phyloP scores from a whole-genome alignment of 495 filamentous ascomycete genomes.

The Diplogelasinospora grovesii region DNA sequence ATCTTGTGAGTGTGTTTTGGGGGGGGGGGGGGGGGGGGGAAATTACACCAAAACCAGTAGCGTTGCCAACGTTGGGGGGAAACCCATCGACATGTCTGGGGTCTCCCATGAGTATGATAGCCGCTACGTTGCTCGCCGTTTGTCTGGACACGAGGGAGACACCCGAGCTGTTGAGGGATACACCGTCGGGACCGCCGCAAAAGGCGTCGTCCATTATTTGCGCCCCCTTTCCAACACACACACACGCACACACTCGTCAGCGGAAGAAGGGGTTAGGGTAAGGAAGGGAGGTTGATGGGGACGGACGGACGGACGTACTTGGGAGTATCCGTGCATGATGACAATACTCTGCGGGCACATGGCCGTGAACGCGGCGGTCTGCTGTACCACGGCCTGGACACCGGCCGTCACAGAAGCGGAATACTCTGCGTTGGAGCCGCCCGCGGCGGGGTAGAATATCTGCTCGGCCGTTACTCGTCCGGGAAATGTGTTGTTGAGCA shows the following conservation, averaged over 20 bases:
- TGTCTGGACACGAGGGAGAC: slow-evolving; percentile 38
- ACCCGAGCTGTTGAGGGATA: slow-evolving; percentile 41
- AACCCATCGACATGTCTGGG: slow-evolving; percentile 46
- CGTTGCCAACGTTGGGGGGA: slow-evolving; percentile 52
- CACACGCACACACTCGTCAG: no score
- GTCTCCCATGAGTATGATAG: slow-evolving; percentile 54
- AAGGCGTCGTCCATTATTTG: slow-evolving; percentile 56
- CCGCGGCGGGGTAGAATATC: slow-evolving; percentile 54
- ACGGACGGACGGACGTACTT: slow-evolving; percentile 38
- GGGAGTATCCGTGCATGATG: slow-evolving; percentile 54
- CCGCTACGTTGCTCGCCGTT: slow-evolving; percentile 45
- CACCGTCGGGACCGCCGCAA: slow-evolving; percentile 51
- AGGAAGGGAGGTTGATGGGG: no score
- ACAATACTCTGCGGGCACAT: slow-evolving; percentile 47
- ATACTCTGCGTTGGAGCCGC: slow-evolving; percentile 46
- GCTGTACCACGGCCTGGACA: slow-evolving; percentile 43
- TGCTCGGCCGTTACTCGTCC: slow-evolving; percentile 49
- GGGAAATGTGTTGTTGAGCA: slow-evolving; percentile 39
- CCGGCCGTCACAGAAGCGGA: slow-evolving; percentile 42
- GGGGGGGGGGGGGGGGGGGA: background rate
- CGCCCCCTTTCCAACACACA: slow-evolving; percentile 49
- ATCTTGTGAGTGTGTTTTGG: no score
- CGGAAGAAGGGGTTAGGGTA: background rate
- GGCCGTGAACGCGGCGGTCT: slow-evolving; percentile 42
- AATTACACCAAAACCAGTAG: slow-evolving; percentile 48